phyloP scores from a whole-genome alignment of 2,329 filamentous ascomycete species.

The Aureobasidium sp. region DNA sequence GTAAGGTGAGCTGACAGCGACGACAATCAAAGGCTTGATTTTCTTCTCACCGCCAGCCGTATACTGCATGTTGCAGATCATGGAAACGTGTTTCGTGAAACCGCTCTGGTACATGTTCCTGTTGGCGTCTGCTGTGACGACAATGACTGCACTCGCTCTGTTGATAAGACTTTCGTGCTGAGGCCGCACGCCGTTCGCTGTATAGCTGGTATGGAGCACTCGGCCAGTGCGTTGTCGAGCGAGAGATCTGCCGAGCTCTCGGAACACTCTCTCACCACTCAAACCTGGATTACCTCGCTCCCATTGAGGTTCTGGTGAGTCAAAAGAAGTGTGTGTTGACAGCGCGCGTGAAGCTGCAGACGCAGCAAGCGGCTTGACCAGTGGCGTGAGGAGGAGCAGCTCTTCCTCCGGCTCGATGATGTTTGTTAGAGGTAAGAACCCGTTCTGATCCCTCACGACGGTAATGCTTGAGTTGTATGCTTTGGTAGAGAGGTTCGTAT shows the following conservation, averaged over 20 bases:
- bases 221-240: slow-evolving; percentile 78
- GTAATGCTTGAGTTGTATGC: slow-evolving; percentile 92
- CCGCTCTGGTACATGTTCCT: slow-evolving; percentile 88
- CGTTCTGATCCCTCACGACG: slow-evolving; percentile 81
- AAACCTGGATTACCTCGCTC: slow-evolving; percentile 58
- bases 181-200: slow-evolving; percentile 81
- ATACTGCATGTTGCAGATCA: slow-evolving; percentile 80
- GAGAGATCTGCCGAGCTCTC: slow-evolving; percentile 79
- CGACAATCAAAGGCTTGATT: slow-evolving; percentile 79
- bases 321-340: slow-evolving; percentile 51
- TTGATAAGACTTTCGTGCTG: slow-evolving; percentile 91
- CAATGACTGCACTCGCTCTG: slow-evolving; percentile 76
- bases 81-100: slow-evolving; percentile 91
- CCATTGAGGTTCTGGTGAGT: slow-evolving; percentile 47
- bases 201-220: slow-evolving; percentile 89
- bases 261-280: slow-evolving; percentile 88
- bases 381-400: slow-evolving; percentile 74
- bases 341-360: slow-evolving; percentile 71
- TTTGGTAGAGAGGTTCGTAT: slow-evolving; percentile 69
- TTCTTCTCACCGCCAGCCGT: slow-evolving; percentile 60
- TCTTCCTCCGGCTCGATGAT: slow-evolving; percentile 80
- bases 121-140: slow-evolving; percentile 89
- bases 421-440: slow-evolving; percentile 71
- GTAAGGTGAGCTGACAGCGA: slow-evolving; percentile 90
- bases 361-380: slow-evolving; percentile 86